Evolutionary conservation across 768 basidiomycete species (phyloP).

Genomic region (Boletus fagicola): DNA sequence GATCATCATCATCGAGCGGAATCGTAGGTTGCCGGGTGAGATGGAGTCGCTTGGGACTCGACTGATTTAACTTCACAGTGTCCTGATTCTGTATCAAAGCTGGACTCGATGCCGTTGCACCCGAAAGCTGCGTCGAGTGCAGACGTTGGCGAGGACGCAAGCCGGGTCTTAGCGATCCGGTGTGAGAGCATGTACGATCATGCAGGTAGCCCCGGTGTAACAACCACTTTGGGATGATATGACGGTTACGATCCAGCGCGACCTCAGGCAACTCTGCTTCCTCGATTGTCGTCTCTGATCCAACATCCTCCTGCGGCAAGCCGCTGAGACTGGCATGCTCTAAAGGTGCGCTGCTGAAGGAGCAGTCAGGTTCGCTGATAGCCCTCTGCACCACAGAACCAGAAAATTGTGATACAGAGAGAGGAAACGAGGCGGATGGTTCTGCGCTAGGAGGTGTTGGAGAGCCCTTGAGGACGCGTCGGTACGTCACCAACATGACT

Average conservation of each 20-base stretch:
- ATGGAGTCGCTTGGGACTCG: slow-evolving; percentile 37
- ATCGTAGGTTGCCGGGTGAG: slow-evolving; percentile 41
- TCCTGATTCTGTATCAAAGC: slow-evolving; percentile 48
- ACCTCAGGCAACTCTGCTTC: slow-evolving; percentile 95
- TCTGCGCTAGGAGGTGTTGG: slow-evolving; percentile 24
- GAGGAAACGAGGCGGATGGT: slow-evolving; percentile 12
- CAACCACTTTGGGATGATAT: slow-evolving; percentile 95
- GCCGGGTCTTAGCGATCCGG: slow-evolving; percentile 30
- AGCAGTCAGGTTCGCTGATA: slow-evolving; percentile 26
- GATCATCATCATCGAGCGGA: slow-evolving; percentile 39
- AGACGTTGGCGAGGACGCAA: slow-evolving; percentile 36
- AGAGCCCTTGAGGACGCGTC: slow-evolving; percentile 59
- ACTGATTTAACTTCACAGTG: slow-evolving; percentile 10
- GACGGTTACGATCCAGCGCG: slow-evolving; percentile 85
- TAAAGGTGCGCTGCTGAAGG: slow-evolving; percentile 1
- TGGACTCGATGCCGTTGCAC: slow-evolving; percentile 68
- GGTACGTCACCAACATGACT: slow-evolving; percentile 97
- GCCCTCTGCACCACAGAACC: slow-evolving; percentile 30
- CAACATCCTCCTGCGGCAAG: slow-evolving; percentile 29
- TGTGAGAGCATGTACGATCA: slow-evolving; percentile 49
- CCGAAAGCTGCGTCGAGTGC: slow-evolving; percentile 42
- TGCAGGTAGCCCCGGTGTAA: slow-evolving; percentile 50
- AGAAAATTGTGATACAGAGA: slow-evolving; percentile 21
- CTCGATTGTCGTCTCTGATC: slow-evolving; percentile 47
- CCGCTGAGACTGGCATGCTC: neutral